A percentile compares a stretch with the other conserved stretches of the same genome.
phyloP scores from a whole-genome alignment of 371 early-diverging fungal species.

The Mortierella sp. region DNA sequence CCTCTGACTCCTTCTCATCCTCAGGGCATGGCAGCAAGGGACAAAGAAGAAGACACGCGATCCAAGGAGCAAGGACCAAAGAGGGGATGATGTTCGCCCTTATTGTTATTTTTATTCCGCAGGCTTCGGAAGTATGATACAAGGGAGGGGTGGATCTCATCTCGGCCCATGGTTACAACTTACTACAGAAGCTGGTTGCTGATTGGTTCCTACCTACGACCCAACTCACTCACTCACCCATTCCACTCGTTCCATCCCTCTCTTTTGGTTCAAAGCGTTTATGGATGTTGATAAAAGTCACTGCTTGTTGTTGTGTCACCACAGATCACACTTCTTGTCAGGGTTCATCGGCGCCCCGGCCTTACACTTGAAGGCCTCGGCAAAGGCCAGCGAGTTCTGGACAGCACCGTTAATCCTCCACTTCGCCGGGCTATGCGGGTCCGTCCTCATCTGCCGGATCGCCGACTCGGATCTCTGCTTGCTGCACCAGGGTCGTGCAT shows the following conservation, averaged over 20 bases:
- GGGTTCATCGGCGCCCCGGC: constrained; percentile 69
- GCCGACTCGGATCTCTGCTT: constrained; percentile 58
- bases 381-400: constrained; percentile 73
- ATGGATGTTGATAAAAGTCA: neutral
- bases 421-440: constrained; percentile 67
- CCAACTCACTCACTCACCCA: constrained; percentile 5
- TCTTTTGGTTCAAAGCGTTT: neutral
- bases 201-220: neutral
- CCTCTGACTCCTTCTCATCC: neutral
- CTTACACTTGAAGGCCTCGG: constrained; percentile 73
- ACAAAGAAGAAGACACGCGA: neutral
- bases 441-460: constrained; percentile 58
- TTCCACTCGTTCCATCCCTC: neutral
- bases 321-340: constrained; percentile 62
- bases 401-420: constrained; percentile 75
- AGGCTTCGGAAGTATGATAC: too few species aligned
- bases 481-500: constrained; percentile 68
- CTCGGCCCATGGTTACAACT: neutral
- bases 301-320: constrained; percentile 44
- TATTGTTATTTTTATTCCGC: neutral
- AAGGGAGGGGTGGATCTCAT: too few species aligned
- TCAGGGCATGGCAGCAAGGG: neutral
- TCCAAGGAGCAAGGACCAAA: neutral
- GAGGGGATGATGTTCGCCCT: too few species aligned
- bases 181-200: neutral